phyloP scores from a whole-genome alignment of 2,329 filamentous ascomycete species.

The Aspergillus quadrilineatus region DNA sequence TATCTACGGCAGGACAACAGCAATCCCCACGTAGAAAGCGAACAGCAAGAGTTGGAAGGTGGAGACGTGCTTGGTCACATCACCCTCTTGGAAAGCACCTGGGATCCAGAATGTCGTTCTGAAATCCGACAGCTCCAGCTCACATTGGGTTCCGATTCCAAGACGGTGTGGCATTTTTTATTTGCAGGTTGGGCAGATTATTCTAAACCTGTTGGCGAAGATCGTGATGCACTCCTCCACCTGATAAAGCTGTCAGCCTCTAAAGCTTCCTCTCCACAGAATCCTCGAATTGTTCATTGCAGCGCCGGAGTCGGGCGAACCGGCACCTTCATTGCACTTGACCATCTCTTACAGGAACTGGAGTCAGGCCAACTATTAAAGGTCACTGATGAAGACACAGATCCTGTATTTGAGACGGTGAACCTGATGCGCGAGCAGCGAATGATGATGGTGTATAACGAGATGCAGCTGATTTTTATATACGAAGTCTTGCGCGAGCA shows the following conservation, averaged over 20 bases:
- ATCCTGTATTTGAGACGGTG: constrained; percentile 76
- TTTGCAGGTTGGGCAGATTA: constrained; percentile 92
- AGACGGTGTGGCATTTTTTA: constrained; percentile 76
- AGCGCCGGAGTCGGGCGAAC: constrained; percentile 92
- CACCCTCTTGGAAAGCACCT: constrained; percentile 55
- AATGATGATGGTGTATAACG: constrained; percentile 92
- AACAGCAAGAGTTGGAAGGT: constrained; percentile 63
- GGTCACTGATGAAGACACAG: constrained; percentile 49
- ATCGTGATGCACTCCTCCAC: constrained; percentile 51
- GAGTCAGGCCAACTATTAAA: constrained; percentile 67
- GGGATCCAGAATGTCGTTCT: constrained; percentile 58
- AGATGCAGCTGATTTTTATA: constrained; percentile 79
- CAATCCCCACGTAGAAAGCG: constrained; percentile 53
- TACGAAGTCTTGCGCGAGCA: constrained; percentile 77
- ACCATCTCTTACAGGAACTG: constrained; percentile 82
- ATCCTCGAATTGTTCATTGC: constrained; percentile 80
- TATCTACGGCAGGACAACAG: constrained; percentile 37
- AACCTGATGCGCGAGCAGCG: constrained; percentile 80
- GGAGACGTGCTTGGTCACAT: constrained; percentile 66
- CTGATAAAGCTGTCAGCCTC: constrained; percentile 51
- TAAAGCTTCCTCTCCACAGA: constrained; percentile 50
- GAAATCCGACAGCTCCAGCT: constrained; percentile 72
- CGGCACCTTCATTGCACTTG: constrained; percentile 94
- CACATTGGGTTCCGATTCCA: constrained; percentile 52
- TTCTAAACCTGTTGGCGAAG: constrained; percentile 65